Evolutionary conservation across 2,329 filamentous ascomycete genomes (phyloP), one percentile per base, ranked within the genome.

Genomic region (Diaporthe nobilis): DNA sequence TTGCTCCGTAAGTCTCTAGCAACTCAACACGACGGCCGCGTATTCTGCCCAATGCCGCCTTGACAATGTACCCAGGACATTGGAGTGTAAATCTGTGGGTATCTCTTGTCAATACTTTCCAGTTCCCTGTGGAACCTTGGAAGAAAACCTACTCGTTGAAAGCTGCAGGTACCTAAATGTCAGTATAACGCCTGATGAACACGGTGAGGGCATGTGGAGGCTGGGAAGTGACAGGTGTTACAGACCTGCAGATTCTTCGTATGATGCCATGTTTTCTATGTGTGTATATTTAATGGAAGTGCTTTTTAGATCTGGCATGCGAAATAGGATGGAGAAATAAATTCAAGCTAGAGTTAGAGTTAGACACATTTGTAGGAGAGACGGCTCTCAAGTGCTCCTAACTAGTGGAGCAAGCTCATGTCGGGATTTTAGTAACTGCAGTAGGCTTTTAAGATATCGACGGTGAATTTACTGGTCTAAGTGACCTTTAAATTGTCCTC

Each of bases 231-330:
- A 25, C 28, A 1, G 31, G 22, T 7, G 25, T 17, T 68, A 53
- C 63, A 25, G 28, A 68, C 63, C 63, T 51, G 63, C 63, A 20
- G 20, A 34, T 39, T 68, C 63, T 25, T 68, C 44, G 13, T 37
- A 39, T 20, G 44, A 68, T 17, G 22, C 31, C 63, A 68, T 51
- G 2, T 13, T 47, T 44, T 49, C 1, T 22, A 3, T 17, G 0
- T 37, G 7, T 39, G 4, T 17, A n/a, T 15, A 4, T 22, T 34
- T 0, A 1, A 3, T 47, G 10, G 1, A 15, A 1, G 4, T 49
- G 2, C 3, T 20, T 9, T 20, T 34, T 8, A 17, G 4, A 10
- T 4, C 12, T 17, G 2, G 1, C 6, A 1, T 17, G 22, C 10
- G 13, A 34, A 51, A 13, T n/a, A 34, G 10, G 28, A 9, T n/a